Evolutionary conservation across 768 basidiomycete genomes (phyloP), one percentile per base, ranked within the genome.

Genomic region (Serendipita sp.): DNA sequence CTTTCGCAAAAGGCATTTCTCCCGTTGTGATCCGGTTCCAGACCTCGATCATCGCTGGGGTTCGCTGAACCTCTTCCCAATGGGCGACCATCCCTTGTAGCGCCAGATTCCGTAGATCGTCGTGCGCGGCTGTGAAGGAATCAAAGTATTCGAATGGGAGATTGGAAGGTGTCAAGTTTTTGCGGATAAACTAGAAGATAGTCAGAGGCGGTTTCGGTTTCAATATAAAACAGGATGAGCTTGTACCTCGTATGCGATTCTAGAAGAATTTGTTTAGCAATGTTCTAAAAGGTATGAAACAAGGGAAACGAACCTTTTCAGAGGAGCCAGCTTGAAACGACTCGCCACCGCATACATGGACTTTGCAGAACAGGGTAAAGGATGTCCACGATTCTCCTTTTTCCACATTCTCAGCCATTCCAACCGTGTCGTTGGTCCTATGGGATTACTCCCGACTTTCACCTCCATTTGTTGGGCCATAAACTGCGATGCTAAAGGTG

Each of bases 101-200:
- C 10, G 55, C 55, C 10, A 60, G 55, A 34, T 60, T 60, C 18
- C 55, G 55, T 36, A 60, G 55, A 10, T 60, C 55, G 33, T 60
- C 55, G 33, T 60, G 55, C 16, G 55, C 55, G 2, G 55, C 55
- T 3, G 55, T 60, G 36, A 60, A 60, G 27, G 55, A 60, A 34
- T 60, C 55, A 60, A 60, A 60, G 3, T 60, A 60, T 29, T 60
- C 55, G 55, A 60, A 60, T n/a, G 55, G 27, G 33, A 60, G 55
- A n/a, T 60, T 60, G 33, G 27, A 29, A 29, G 55, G 55, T 8
- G 18, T 60, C 27, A 60, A 11, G 33, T 60, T 60, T n/a, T 60
- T 60, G 55, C 55, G 55, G 55, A 60, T 60, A 18, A 60, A 60
- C 33, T 52, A 10, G 31, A 52, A 8, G 48, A 52, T 5, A 52